Evolutionary conservation across 1,284 basidiomycete species (phyloP).

Genomic region (Agroathelia rolfsii): DNA sequence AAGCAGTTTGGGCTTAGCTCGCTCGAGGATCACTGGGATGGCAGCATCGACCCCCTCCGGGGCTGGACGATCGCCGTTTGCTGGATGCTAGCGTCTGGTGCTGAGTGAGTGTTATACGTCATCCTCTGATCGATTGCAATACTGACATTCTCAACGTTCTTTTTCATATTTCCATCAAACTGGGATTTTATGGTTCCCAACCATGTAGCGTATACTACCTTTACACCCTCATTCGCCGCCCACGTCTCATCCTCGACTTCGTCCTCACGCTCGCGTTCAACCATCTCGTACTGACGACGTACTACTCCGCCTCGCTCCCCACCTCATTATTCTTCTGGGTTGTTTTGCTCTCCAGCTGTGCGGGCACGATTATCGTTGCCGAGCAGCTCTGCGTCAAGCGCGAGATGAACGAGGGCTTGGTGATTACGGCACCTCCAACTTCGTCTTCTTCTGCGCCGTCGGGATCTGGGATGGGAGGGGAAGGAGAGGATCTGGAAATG

Average conservation of each 20-base stretch:
- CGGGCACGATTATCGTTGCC: conserved; percentile 69
- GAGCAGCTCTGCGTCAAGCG: conserved; percentile 90
- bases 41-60: conserved; percentile 59
- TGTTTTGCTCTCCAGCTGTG: conserved; percentile 62
- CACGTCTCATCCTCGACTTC: conserved; percentile 13
- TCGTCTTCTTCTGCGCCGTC: too few species aligned
- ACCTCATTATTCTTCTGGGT: conserved; percentile 87
- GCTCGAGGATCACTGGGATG: conserved; percentile 43
- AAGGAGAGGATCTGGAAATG: conserved; percentile 43
- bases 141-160: conserved; percentile 11
- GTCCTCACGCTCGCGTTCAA: conserved; percentile 14
- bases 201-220: conserved; percentile 62
- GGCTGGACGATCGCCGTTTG: conserved; percentile 83
- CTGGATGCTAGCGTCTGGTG: conserved; percentile 72
- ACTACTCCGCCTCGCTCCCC: conserved; percentile 82
- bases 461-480: conserved; percentile 26
- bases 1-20: conserved; percentile 52
- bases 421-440: too few species aligned
- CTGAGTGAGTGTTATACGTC: conserved; percentile 54
- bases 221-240: conserved; percentile 13
- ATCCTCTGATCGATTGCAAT: conserved; percentile 2
- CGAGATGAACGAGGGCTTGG: conserved; percentile 85
- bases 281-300: conserved; percentile 86
- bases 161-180: conserved; percentile 2
- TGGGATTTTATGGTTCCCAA: too few species aligned